Percentiles rank a stretch among this genome's conserved stretches.
These are phyloP conservation scores for Tolypocladium amazonense DNA, from an alignment of 2,329 filamentous ascomycete genomes.

Conservation along the genomic window DNA sequence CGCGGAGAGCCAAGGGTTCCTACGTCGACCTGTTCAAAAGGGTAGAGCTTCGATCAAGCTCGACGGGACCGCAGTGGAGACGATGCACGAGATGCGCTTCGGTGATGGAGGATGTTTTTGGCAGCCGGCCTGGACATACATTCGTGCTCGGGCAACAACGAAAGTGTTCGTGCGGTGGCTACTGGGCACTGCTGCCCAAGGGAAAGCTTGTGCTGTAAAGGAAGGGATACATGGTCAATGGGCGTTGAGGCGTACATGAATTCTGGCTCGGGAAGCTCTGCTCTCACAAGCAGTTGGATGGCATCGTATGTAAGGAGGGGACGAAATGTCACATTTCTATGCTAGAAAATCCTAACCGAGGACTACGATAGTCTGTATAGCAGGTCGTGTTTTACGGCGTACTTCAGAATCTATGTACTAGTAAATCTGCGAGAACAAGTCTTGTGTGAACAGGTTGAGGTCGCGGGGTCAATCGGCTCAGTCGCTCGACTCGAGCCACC, in stretches of 20 bases:
- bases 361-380: background rate
- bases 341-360: background rate
- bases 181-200: conserved; percentile 35
- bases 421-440: background rate
- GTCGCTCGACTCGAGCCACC: background rate
- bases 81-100: conserved; percentile 46
- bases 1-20: conserved; percentile 22
- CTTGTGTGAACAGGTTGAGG: background rate
- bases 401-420: background rate
- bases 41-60: conserved; percentile 33
- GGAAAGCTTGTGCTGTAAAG: conserved; percentile 14
- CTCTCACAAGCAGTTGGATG: background rate
- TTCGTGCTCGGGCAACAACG: conserved; percentile 45
- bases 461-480: background rate
- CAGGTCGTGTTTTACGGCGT: background rate
- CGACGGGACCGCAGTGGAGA: conserved; percentile 19
- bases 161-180: conserved; percentile 43
- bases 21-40: conserved; percentile 49
- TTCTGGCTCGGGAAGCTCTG: background rate
- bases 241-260: background rate
- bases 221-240: background rate
- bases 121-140: conserved; percentile 35
- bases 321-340: too few species aligned
- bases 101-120: conserved; percentile 52
- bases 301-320: background rate